phyloP scores from a whole-genome alignment of 768 basidiomycete species.

The Guyanaporus albipodus region DNA sequence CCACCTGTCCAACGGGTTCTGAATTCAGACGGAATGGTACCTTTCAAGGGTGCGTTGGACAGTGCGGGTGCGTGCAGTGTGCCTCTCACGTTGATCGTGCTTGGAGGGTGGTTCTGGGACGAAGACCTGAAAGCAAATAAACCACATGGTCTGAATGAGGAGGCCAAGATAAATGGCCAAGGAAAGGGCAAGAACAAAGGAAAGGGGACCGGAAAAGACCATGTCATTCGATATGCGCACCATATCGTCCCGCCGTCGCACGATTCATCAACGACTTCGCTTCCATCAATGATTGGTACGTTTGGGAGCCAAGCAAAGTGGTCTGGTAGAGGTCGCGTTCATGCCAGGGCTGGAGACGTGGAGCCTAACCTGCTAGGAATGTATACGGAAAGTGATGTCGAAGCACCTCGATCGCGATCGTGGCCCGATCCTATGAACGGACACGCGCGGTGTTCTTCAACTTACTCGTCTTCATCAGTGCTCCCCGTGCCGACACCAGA shows the following conservation, averaged over 20 bases:
- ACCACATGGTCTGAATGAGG: not conserved
- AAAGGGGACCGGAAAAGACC: constrained; percentile 1
- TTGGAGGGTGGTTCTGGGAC: constrained; percentile 87
- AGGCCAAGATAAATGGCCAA: not conserved
- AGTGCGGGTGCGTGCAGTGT: constrained; percentile 75
- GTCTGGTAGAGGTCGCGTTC: not conserved
- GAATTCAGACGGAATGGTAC: constrained; percentile 51
- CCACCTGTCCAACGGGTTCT: constrained; percentile 72
- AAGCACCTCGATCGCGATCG: not conserved
- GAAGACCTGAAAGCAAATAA: constrained; percentile 15
- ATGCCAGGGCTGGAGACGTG: not conserved
- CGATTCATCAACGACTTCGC: constrained; percentile 15
- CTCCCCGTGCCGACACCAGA: not conserved
- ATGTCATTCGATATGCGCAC: not conserved
- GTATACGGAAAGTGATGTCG: constrained; percentile 2
- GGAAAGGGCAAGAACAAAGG: constrained; percentile 6
- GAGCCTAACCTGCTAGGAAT: constrained; percentile 8
- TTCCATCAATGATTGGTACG: constrained; percentile 19
- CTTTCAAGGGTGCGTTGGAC: constrained; percentile 64
- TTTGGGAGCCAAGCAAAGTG: constrained; percentile 8
- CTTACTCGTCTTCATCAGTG: not conserved
- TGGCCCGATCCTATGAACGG: not conserved
- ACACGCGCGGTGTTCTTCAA: not conserved
- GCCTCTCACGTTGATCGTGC: constrained; percentile 85
- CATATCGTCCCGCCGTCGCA: not conserved